Evolutionary conservation across 768 basidiomycete species (phyloP), one percentile per base, ranked within the genome.

Genomic region (Nidularia sp.): DNA sequence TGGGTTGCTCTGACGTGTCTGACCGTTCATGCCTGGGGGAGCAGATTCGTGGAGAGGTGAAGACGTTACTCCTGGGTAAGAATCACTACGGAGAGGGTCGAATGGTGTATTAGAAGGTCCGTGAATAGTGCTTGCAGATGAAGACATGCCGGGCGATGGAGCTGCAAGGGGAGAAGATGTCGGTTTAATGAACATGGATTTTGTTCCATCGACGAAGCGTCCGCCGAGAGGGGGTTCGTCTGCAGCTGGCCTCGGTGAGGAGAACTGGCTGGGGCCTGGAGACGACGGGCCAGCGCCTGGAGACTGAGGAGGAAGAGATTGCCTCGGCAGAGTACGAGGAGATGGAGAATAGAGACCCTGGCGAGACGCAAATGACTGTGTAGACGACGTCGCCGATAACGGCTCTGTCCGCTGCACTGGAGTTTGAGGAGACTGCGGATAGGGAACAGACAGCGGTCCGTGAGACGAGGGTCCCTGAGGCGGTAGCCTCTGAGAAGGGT

Each of bases 111-210:
- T 49, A 25, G 64, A 39, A 31, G 56, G 51, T 32, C 54, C 61
- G 34, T 62, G 66, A 54, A 54, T 65, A 47, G 70, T 59, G 33
- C 66, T 63, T 2, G 74, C 72, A 3, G 73, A 69, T 33, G 73
- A 63, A 6, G 73, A 62, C 9, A n/a, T 9, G 12, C 13, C 49
- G 1, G 18, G 18, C 18, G 18, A 18, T 18, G 18, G 18, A 18
- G 18, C 18, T 5, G 68, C 50, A 18, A 66, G 62, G 6, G 66
- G 63, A 39, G 72, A 67, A 29, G 72, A 63, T 6, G 74, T 64
- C 18, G 81, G 66, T 50, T 81, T 79, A 57, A 90, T 75, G 56
- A 89, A 88, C 88, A 90, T 89, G 6, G 90, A 92, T 66, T 83
- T 83, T 6, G 89, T 84, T 34, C 88, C 88, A 61, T 91, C 88